Evolutionary conservation across 2,329 filamentous ascomycete species (phyloP).

Genomic region (Aspergillus costaricaensis): DNA sequence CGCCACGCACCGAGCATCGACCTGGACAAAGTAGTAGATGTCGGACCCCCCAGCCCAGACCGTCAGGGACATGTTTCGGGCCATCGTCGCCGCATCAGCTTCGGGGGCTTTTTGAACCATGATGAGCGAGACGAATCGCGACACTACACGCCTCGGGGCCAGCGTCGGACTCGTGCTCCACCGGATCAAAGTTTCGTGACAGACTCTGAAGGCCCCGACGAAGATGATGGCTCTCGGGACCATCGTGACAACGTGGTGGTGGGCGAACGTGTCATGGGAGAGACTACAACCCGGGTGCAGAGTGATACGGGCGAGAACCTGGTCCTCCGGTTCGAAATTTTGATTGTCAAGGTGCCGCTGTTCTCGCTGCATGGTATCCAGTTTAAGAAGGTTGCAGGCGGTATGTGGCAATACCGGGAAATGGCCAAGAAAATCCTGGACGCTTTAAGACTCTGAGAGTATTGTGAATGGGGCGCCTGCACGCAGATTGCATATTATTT

Average conservation of each 20-base stretch:
- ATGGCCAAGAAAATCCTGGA: conserved; percentile 95
- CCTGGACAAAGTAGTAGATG: conserved; percentile 69
- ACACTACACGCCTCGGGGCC: conserved; percentile 46
- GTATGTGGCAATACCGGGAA: conserved; percentile 98
- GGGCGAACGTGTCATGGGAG: conserved; percentile 68
- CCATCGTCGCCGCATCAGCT: conserved; percentile 79
- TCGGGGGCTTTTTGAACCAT: conserved; percentile 68
- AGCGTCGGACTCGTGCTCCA: conserved; percentile 48
- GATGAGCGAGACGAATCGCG: conserved; percentile 67
- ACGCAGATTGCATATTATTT: conserved; percentile 18
- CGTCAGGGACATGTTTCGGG: conserved; percentile 51
- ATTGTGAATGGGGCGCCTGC: conserved; percentile 5
- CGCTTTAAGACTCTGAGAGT: conserved; percentile 71
- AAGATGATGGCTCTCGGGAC: conserved; percentile 58
- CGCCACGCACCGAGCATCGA: conserved; percentile 88
- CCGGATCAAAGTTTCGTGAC: conserved; percentile 73
- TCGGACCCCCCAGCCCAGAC: conserved; percentile 59
- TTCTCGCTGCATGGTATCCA: conserved; percentile 93
- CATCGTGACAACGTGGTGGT: conserved; percentile 48
- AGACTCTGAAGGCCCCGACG: conserved; percentile 83
- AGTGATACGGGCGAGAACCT: conserved; percentile 83
- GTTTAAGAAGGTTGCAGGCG: conserved; percentile 94
- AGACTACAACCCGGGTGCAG: conserved; percentile 89
- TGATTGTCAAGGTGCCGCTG: conserved; percentile 95
- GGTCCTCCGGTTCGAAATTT: conserved; percentile 87